Base-by-base conservation (phyloP, 2,329 filamentous ascomycete species). In the Plenodomus tracheiphilus region DNA sequence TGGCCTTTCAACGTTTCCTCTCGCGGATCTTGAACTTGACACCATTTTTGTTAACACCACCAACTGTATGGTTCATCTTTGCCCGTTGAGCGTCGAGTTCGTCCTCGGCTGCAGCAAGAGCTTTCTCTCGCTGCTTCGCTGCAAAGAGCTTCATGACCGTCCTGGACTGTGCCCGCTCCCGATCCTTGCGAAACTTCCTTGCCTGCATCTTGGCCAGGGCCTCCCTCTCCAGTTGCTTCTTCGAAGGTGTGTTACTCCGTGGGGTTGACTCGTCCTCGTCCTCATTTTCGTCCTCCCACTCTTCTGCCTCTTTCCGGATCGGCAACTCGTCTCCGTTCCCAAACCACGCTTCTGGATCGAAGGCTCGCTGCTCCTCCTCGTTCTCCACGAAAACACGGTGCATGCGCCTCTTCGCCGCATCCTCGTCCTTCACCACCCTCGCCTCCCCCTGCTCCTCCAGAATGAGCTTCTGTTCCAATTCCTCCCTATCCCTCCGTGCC, bases 11-110 rank as follows among this genome's bases (percentile, higher is more conserved):
- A 61, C 77, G 75, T 75, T 85, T 86, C 57, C 84, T 74, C 73
- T 85, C 82, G 47, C 83, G 74, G 38, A 83, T 74, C 74, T 85
- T 86, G 77, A 83, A 87, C 61, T 84, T 85, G 59, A 83, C 74
- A 8, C 84, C 84, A 47, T 81, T 75, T 70, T 85, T 85, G 69
- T 85, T 86, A 45, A 81, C 76, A 1, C 84, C 84, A 16, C 83
- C 84, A 3, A 83, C 74, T 2, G 76, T 79, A 51, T 81, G 80
- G 55, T 77, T 79, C 83, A 86, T 86, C 67, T 79, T 81, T 9
- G 79, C 83, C 39, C 83, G 75, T 66, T 86, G 84, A 54, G 78
- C 67, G 37, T 85, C 82, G 18, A 86, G 68, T 59, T 81, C 79
- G 19, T 78, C 73, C 54, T 85, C 77, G 0, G 83, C 84, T 2